These are phyloP conservation scores for Mortierella polycephala DNA, from an alignment of 371 early-diverging fungal species.

Conservation along the genomic window DNA sequence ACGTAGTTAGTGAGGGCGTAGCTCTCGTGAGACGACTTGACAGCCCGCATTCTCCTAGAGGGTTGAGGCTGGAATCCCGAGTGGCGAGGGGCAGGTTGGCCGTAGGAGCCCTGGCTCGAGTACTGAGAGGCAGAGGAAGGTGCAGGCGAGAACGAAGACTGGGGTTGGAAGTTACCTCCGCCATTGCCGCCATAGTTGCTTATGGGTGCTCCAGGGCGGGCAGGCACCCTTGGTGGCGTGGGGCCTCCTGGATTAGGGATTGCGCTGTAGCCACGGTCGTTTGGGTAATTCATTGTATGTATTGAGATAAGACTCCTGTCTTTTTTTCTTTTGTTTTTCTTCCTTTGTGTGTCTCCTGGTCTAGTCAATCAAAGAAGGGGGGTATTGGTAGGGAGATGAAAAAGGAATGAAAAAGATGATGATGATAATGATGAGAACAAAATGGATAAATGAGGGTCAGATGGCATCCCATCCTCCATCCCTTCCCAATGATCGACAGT, in stretches of 20 bases:
- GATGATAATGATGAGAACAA: not conserved
- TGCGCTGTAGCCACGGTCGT: slow-evolving; percentile 38
- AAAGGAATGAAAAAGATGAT: not conserved
- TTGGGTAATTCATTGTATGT: slow-evolving; percentile 34
- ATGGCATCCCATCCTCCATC: no score
- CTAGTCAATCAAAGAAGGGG: no score
- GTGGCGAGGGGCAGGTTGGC: slow-evolving; percentile 42
- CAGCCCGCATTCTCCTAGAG: slow-evolving; percentile 36
- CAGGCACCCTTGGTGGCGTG: slow-evolving; percentile 26
- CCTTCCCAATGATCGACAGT: no score
- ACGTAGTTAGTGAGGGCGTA: slow-evolving; percentile 85
- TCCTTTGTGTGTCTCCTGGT: not conserved
- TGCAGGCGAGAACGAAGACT: slow-evolving; percentile 10
- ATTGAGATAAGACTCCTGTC: not conserved
- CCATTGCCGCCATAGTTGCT: not conserved
- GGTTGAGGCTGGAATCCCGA: slow-evolving; percentile 31
- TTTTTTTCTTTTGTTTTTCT: not conserved
- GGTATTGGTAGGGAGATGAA: not conserved
- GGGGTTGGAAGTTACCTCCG: slow-evolving; percentile 18
- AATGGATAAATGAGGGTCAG: no score
- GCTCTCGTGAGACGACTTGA: slow-evolving; percentile 69
- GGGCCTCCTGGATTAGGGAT: slow-evolving; percentile 17
- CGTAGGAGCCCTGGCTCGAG: slow-evolving; percentile 29
- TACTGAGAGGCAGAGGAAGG: slow-evolving; percentile 10
- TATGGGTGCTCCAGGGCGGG: slow-evolving; percentile 15